Base-by-base conservation (phyloP, 805 yeast species). In the Yarrowia sp. region DNA sequence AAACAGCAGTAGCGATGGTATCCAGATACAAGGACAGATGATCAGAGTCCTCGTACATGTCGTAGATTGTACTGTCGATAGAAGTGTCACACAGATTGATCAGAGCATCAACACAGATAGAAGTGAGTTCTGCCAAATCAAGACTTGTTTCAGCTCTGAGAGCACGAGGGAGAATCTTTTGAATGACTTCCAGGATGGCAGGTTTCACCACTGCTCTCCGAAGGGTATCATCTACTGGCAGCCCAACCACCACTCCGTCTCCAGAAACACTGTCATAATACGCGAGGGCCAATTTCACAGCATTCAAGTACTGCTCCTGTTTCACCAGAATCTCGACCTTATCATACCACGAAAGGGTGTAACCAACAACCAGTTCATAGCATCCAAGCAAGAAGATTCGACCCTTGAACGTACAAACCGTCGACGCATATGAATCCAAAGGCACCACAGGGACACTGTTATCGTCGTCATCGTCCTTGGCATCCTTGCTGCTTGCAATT, bases 291-390 rank as follows among this genome's bases (percentile, higher is more conserved):
- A 83, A 78, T 2, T 78, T 76, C n/a, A 91, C 79, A 0, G 96
- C 93, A 2, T 75, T 78, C 7, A 83, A 75, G 67, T 86, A 88
- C 24, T 83, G 75, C 0, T 84, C 85, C 1, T 76, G 71, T 12
- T 83, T 79, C 58, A 91, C 78, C 13, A 84, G 73, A 8, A 76
- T 79, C 68, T 84, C 75, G 1, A 90, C 75, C 34, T 81, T 79
- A 71, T 89, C 93, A 0, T 88, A 91, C 97, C 92, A 91, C 71
- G 83, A 86, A 2, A 86, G 79, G 15, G 86, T 76, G 30, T 85
- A 79, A 0, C 93, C 96, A 2, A 87, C 81, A 7, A 78, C 78
- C 50, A 86, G 73, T 68, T 85, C 87, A 66, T 82, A 82, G 47
- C 80, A 78, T 0, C 89, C 89, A 63, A 87, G 71, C 0, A 86